Conservation (phyloP, 805 yeast species). For the Brettanomyces sp. region DNA sequence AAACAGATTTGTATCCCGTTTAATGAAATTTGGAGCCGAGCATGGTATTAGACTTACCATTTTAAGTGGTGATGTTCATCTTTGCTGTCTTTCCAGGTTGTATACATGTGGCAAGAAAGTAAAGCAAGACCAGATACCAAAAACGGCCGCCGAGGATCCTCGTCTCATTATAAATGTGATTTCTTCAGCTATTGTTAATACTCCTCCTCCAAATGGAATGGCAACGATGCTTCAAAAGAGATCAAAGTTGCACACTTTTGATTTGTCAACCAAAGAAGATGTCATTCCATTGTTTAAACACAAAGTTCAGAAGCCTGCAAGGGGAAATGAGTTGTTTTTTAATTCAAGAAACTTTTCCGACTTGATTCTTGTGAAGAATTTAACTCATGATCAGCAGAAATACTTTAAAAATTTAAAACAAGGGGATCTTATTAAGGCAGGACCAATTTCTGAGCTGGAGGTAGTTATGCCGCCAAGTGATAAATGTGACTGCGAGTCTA, state of each 20-base stretch:
- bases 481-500: not conserved
- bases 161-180: conserved; percentile 74
- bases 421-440: conserved; percentile 29
- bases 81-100: conserved; percentile 76
- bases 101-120: conserved; percentile 25
- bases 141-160: conserved; percentile 59
- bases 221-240: conserved; percentile 64
- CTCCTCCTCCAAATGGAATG: conserved; percentile 89
- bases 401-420: conserved; percentile 10
- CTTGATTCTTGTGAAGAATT: conserved; percentile 43
- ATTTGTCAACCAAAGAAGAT: conserved; percentile 62
- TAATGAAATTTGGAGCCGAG: conserved; percentile 58
- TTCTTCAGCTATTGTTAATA: conserved; percentile 83
- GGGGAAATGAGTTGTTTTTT: conserved; percentile 40
- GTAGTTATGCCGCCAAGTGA: conserved; percentile 3
- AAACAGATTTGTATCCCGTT: conserved; percentile 50
- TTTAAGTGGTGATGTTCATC: conserved; percentile 88
- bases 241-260: conserved; percentile 60
- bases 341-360: conserved; percentile 70
- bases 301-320: conserved; percentile 39
- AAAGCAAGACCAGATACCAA: conserved; percentile 30
- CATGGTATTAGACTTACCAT: conserved; percentile 71
- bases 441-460: conserved; percentile 11
- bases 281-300: conserved; percentile 59
- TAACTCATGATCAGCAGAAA: conserved; percentile 4